Conservation (phyloP, 352 stramenopile species). For the Globisporangium rhizosaccharum region DNA sequence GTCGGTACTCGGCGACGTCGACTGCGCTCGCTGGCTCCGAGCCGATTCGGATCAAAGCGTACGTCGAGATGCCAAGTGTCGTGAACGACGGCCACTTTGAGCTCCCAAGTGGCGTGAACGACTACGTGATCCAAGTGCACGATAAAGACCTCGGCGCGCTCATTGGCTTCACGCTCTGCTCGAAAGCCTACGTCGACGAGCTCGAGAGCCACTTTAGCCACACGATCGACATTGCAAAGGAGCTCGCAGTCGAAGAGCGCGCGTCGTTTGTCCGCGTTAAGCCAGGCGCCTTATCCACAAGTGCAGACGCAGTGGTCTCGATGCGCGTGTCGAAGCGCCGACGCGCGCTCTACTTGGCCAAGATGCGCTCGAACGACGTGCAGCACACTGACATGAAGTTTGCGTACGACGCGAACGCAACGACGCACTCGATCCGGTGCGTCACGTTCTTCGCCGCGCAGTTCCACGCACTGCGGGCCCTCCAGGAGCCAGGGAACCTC, state of each 20-base stretch:
- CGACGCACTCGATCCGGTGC: constrained; percentile 59
- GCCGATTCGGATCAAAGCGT: constrained; percentile 47
- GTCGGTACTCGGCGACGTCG: constrained; percentile 20
- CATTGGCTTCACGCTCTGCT: constrained; percentile 79
- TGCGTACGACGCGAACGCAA: constrained; percentile 38
- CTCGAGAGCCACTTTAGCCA: constrained; percentile 60
- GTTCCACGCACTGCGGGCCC: constrained; percentile 72
- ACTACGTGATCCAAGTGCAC: constrained; percentile 73
- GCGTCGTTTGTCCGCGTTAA: constrained; percentile 2
- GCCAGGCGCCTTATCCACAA: neutral
- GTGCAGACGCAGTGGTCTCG: constrained; percentile 6
- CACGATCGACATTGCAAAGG: constrained; percentile 40
- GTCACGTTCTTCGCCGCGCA: constrained; percentile 79
- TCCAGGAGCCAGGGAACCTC: constrained; percentile 60
- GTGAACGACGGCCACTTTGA: constrained; percentile 72
- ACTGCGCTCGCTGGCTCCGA: constrained; percentile 25
- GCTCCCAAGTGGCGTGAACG: constrained; percentile 61
- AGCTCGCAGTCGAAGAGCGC: constrained; percentile 23
- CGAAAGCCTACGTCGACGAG: constrained; percentile 59
- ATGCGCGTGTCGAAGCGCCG: constrained; percentile 27
- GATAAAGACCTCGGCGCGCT: constrained; percentile 80
- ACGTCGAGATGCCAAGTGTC: constrained; percentile 33
- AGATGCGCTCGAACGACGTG: constrained; percentile 58
- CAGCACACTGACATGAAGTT: constrained; percentile 83
- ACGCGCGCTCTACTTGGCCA: constrained; percentile 54